These are phyloP conservation scores for Botryotinia calthae DNA, from an alignment of 2,329 filamentous ascomycete genomes.

Conservation along the genomic window DNA sequence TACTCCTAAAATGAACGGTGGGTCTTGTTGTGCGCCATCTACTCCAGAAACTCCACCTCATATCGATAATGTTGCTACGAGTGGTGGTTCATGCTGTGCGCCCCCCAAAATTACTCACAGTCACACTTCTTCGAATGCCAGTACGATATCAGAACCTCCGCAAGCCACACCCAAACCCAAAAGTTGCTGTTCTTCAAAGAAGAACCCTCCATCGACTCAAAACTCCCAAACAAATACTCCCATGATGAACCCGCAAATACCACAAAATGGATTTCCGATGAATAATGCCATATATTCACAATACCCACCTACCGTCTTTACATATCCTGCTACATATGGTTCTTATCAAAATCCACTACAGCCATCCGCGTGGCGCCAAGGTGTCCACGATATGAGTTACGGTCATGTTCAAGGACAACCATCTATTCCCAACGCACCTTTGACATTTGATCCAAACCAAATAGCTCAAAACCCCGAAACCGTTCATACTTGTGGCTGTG, in stretches of 20 bases:
- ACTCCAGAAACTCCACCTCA: constrained; percentile 14
- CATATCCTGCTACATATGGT: constrained; percentile 54
- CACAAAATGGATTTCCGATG: constrained; percentile 31
- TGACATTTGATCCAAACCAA: constrained; percentile 38
- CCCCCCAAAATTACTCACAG: constrained; percentile 30
- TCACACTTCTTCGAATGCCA: constrained; percentile 30
- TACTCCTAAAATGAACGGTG: constrained; percentile 23
- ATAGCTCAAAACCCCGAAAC: constrained; percentile 38
- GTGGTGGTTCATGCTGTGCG: constrained; percentile 27
- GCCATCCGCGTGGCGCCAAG: constrained; percentile 52
- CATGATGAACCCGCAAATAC: constrained; percentile 31
- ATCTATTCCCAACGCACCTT: constrained; percentile 20
- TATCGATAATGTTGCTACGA: constrained; percentile 13
- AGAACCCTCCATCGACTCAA: constrained; percentile 23
- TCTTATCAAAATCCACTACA: constrained; percentile 55
- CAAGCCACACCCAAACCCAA: constrained; percentile 24
- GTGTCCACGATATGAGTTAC: constrained; percentile 43
- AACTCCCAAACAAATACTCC: constrained; percentile 23
- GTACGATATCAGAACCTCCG: constrained; percentile 27
- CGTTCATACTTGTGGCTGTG: constrained; percentile 57
- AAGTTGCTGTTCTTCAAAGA: constrained; percentile 43
- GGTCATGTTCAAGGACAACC: constrained; percentile 38
- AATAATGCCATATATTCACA: constrained; percentile 28
- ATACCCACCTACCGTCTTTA: constrained; percentile 46
- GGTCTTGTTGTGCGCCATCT: constrained; percentile 22